phyloP scores from a whole-genome alignment of 2,329 filamentous ascomycete species.

The Fusarium brachygibbosum region DNA sequence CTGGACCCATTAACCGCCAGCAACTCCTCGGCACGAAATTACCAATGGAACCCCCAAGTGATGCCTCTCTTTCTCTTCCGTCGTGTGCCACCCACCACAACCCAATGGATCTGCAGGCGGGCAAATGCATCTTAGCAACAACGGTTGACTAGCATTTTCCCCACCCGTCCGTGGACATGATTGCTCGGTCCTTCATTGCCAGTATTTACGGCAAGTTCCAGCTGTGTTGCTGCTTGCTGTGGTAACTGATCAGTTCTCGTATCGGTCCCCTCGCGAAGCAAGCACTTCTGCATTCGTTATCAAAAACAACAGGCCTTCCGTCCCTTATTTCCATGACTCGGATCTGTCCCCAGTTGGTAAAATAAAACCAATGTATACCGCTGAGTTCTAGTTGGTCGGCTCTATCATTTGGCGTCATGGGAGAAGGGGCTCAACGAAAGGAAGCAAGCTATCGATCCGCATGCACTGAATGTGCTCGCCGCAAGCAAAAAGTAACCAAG shows the following conservation, averaged over 20 bases:
- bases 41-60: conserved; percentile 30
- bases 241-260: conserved; percentile 10
- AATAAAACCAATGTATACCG: conserved; percentile 3
- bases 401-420: conserved; percentile 28
- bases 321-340: not conserved
- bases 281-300: conserved; percentile 5
- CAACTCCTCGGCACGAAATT: conserved; percentile 37
- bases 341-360: not conserved
- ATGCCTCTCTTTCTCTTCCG: conserved; percentile 40
- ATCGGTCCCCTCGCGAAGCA: not conserved
- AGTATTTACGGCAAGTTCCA: conserved; percentile 15
- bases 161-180: conserved; percentile 41
- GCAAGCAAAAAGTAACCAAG: conserved; percentile 56
- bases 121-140: conserved; percentile 42
- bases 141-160: conserved; percentile 41
- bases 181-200: conserved; percentile 27
- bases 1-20: conserved; percentile 31
- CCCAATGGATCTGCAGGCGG: conserved; percentile 44
- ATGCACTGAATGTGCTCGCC: conserved; percentile 60
- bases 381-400: not conserved
- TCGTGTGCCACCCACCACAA: conserved; percentile 47
- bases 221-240: conserved; percentile 22
- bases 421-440: conserved; percentile 32
- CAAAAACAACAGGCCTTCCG: not conserved
- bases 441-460: conserved; percentile 51